Conservation (phyloP, 768 basidiomycete genomes). For the Suillus cothurnatus region DNA sequence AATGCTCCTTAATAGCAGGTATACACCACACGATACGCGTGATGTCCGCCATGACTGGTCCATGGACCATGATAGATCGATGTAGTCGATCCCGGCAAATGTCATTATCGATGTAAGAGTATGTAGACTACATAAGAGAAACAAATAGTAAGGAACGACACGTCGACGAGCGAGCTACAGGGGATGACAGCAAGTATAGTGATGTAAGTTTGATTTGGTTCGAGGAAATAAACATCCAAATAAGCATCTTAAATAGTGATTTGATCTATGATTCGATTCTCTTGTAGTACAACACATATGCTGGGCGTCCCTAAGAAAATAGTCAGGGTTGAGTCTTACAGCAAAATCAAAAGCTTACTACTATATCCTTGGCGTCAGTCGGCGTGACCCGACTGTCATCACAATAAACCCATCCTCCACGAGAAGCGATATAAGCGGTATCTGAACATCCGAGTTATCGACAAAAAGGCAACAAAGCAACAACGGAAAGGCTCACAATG, state of each 20-base stretch:
- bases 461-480: not conserved
- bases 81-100: not conserved
- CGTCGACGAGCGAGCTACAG: not conserved
- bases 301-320: constrained; percentile 55
- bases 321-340: constrained; percentile 29
- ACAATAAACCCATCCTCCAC: constrained; percentile 89
- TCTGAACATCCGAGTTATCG: constrained; percentile 47
- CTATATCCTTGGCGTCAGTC: constrained; percentile 78
- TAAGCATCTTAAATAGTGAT: constrained; percentile 9
- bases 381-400: constrained; percentile 87
- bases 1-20: not conserved
- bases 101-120: not conserved
- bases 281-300: constrained; percentile 85
- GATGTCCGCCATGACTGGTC: not conserved
- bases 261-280: constrained; percentile 40
- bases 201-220: constrained; percentile 6
- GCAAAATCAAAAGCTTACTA: constrained; percentile 51
- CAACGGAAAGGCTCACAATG: constrained; percentile 69
- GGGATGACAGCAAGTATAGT: not conserved
- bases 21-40: not conserved
- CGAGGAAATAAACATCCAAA: constrained; percentile 3
- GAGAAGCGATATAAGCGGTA: constrained; percentile 88
- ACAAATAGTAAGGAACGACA: not conserved
- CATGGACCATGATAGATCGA: not conserved
- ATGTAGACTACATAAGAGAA: constrained; percentile 1